These are phyloP conservation scores for Pseudogymnoascus sp. DNA, from an alignment of 2,329 filamentous ascomycete species.

Conservation along the genomic window DNA sequence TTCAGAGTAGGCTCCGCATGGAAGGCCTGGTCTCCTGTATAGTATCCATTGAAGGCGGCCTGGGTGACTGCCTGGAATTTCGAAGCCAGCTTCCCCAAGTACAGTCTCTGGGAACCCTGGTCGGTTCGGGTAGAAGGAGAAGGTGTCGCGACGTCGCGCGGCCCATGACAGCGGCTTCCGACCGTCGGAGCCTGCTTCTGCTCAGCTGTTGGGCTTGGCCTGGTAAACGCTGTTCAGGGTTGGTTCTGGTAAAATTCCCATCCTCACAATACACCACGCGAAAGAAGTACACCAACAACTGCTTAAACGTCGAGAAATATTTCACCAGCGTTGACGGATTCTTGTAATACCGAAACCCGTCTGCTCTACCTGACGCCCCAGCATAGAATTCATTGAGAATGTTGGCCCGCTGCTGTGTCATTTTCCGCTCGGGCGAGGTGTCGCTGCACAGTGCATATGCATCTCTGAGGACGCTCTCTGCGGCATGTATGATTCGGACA, in stretches of 20 bases:
- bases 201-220: too few relatives aligned
- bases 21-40: too few relatives aligned
- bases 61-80: too few relatives aligned
- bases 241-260: background rate
- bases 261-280: conserved; percentile 5
- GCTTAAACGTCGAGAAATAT: conserved; percentile 13
- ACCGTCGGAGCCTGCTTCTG: too few relatives aligned
- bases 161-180: too few relatives aligned
- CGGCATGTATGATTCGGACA: conserved; percentile 8
- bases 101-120: too few relatives aligned
- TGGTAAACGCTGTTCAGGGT: background rate
- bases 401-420: conserved; percentile 13
- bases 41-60: too few relatives aligned
- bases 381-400: conserved; percentile 15
- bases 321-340: conserved; percentile 11
- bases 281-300: conserved; percentile 14
- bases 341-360: conserved; percentile 13
- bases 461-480: conserved; percentile 10
- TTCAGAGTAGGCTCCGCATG: too few relatives aligned
- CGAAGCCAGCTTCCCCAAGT: too few relatives aligned
- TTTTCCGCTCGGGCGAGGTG: conserved; percentile 13
- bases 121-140: too few relatives aligned
- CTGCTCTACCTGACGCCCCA: background rate
- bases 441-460: conserved; percentile 11
- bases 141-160: too few relatives aligned